These are phyloP conservation scores for Gigaspora rosea DNA, from an alignment of 192 early-diverging fungal species.

Conservation along the genomic window DNA sequence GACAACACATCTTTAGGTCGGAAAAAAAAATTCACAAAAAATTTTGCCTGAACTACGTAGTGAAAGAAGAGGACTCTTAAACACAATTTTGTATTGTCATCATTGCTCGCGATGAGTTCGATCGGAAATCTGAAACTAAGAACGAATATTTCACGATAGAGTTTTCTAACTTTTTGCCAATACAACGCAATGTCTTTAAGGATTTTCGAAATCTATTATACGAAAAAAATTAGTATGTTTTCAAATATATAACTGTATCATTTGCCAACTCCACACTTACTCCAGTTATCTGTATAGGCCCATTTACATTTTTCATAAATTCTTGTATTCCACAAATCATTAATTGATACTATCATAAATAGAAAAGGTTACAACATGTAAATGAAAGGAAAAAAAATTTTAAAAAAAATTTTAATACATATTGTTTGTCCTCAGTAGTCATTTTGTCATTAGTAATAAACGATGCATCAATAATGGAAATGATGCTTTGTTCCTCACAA, in stretches of 20 bases:
- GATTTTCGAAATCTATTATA: not conserved
- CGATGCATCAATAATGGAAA: not conserved
- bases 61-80: not conserved
- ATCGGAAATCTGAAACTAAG: constrained; percentile 8
- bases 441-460: not conserved
- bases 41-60: not conserved
- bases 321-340: not conserved
- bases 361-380: not conserved
- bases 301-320: not conserved
- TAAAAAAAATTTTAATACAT: not conserved
- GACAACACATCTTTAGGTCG: not conserved
- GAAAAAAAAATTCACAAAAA: not conserved
- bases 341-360: not conserved
- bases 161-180: constrained; percentile 2
- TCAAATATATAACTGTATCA: not conserved
- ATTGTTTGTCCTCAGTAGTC: not conserved
- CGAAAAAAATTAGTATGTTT: not conserved
- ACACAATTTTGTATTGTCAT: not conserved
- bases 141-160: not conserved
- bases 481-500: not conserved
- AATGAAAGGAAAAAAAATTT: not conserved
- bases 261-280: not conserved
- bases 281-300: not conserved
- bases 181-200: not conserved
- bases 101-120: not conserved